Base-by-base conservation (phyloP, 305 asterid genomes). In the Fraxinus nigra region DNA sequence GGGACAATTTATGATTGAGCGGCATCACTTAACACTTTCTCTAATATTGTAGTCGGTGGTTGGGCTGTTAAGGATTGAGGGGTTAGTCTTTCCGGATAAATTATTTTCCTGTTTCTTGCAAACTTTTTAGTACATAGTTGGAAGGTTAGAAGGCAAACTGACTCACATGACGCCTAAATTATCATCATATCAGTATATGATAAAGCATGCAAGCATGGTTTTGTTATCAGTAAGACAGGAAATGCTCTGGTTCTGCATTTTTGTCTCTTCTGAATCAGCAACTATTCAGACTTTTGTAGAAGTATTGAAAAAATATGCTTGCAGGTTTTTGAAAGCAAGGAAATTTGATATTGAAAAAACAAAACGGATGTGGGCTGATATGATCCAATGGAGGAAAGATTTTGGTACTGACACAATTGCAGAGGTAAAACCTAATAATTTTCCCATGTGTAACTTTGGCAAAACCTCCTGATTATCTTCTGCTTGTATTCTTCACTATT, bases 311-410 rank as follows among this genome's bases (percentile, higher is more conserved):
- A 67, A 35, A 37, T 51, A 32, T 79, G 54, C 74, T 20, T 85
- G 81, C 84, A 91, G 94, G 84, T 89, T 91, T 84, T 16, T 91
- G 84, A 91, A 86, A 84, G 92, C 92, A 81, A 87, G 94, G 82
- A 89, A 88, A 83, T 89, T 89, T 80, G 94, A 91, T 80, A 77
- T 91, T 79, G 93, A 88, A 76, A 91, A 86, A 84, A 72, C 94
- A 65, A 91, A 88, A 84, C 91, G 82, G 73, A 91, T 91, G 94
- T 91, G 91, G 92, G 90, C 91, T 81, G 91, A 91, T 88, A 89
- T 89, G 92, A 78, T 91, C 61, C 90, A 88, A 81, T 91, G 94
- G 94, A 88, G 94, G 89, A 87, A 79, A 79, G 92, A 91, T 46
- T 91, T 91, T 77, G 92, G 90, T 56, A 82, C 88, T 34, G 92